phyloP scores from a whole-genome alignment of 2,329 filamentous ascomycete species.

The Sclerotiophoma versabilis region DNA sequence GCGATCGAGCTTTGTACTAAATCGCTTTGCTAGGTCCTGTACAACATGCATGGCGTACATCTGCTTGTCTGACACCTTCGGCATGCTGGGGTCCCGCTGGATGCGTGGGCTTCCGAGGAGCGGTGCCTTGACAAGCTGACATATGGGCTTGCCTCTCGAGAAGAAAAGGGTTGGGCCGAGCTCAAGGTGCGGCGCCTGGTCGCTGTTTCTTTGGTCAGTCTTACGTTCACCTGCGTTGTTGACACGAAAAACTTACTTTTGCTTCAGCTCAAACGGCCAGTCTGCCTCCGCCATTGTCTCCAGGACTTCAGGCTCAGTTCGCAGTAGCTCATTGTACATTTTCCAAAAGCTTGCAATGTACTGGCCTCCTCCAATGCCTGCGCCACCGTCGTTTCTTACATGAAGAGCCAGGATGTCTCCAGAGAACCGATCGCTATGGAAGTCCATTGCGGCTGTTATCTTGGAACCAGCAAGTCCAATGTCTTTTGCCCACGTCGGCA shows the following conservation, averaged over 20 bases:
- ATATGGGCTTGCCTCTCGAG: slow-evolving; percentile 45
- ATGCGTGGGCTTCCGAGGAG: slow-evolving; percentile 45
- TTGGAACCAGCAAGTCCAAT: slow-evolving; percentile 49
- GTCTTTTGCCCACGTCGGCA: slow-evolving; percentile 42
- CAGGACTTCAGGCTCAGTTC: slow-evolving; percentile 41
- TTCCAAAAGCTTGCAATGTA: slow-evolving; percentile 42
- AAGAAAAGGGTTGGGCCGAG: slow-evolving; percentile 46
- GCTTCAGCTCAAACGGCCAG: slow-evolving; percentile 50
- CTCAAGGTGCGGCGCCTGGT: slow-evolving; percentile 41
- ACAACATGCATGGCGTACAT: slow-evolving; percentile 39
- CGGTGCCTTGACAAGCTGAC: slow-evolving; percentile 48
- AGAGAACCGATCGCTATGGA: slow-evolving; percentile 48
- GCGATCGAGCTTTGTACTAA: slow-evolving; percentile 42
- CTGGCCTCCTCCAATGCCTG: slow-evolving; percentile 42
- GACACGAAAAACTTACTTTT: slow-evolving; percentile 37
- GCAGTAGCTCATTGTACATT: slow-evolving; percentile 48
- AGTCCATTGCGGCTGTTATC: slow-evolving; percentile 47
- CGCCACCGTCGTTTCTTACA: slow-evolving; percentile 44
- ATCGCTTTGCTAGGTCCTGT: slow-evolving; percentile 38
- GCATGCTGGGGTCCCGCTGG: slow-evolving; percentile 41
- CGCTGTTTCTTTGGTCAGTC: slow-evolving; percentile 21
- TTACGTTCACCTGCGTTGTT: neutral
- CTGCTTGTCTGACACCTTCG: slow-evolving; percentile 38
- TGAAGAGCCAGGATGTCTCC: slow-evolving; percentile 47
- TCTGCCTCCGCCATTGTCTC: slow-evolving; percentile 44